phyloP scores from a whole-genome alignment of 139 green algal species.

The Medakamo hakoo region DNA sequence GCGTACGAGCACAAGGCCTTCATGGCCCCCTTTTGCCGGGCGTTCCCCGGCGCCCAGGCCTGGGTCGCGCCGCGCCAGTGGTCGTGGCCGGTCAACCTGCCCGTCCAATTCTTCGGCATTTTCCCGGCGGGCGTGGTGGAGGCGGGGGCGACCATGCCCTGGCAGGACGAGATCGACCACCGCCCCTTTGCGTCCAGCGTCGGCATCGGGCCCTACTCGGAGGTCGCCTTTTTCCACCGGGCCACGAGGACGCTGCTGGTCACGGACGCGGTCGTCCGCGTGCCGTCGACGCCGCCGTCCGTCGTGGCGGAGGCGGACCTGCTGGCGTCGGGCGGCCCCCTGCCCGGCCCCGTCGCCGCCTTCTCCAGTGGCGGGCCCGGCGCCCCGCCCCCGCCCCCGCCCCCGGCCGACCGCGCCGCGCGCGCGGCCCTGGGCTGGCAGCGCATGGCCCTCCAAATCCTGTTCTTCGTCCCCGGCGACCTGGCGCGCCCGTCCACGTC shows the following conservation, averaged over 20 bases:
- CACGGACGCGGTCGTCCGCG: conserved; percentile 67
- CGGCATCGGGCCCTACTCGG: conserved; percentile 27
- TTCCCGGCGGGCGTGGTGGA: conserved; percentile 40
- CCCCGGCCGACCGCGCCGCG: conserved; percentile 1
- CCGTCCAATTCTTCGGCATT: conserved; percentile 60
- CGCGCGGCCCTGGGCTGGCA: conserved; percentile 51
- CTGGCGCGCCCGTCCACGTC: conserved; percentile 48
- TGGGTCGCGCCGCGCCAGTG: conserved; percentile 49
- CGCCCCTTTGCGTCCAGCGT: conserved; percentile 31
- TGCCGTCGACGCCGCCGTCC: conserved; percentile 27
- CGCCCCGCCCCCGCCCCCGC: neutral
- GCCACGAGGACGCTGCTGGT: conserved; percentile 51
- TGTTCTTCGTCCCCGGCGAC: conserved; percentile 70
- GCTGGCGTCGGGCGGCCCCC: conserved; percentile 1
- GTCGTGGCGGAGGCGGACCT: neutral
- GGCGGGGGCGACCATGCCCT: conserved; percentile 22
- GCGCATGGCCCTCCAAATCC: conserved; percentile 77
- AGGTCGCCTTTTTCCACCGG: conserved; percentile 78
- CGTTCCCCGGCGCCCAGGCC: conserved; percentile 68
- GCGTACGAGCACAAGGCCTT: conserved; percentile 91
- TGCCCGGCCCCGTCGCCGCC: neutral
- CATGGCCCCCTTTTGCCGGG: conserved; percentile 57
- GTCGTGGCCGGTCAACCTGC: conserved; percentile 68
- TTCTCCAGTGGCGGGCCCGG: neutral
- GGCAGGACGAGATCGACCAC: conserved; percentile 62